Evolutionary conservation across 768 basidiomycete genomes (phyloP), one percentile per base, ranked within the genome.

Genomic region (Trichaptum fuscoviolaceum): DNA sequence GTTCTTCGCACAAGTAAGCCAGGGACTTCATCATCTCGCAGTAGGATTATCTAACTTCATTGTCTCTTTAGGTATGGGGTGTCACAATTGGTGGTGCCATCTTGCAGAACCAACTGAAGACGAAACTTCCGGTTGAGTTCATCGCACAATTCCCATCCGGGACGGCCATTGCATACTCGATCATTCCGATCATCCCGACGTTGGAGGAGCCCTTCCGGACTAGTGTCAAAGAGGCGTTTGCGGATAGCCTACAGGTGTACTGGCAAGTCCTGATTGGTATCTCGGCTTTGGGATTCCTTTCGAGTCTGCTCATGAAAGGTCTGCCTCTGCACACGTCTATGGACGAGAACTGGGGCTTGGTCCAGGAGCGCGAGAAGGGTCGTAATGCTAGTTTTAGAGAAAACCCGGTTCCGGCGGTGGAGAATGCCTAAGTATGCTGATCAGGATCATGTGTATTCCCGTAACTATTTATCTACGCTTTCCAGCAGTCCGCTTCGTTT

Each of bases 61-160:
- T 36, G 17, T 36, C 17, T 36, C 17, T 36, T 36, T 7, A 36
- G 35, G 35, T 36, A 6, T 84, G 84, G 81, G 87, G 86, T 0
- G 74, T 86, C 68, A 77, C 82, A 0, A 78, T 88, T 66, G 81
- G 83, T 1, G 77, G 77, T 17, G 78, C 82, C 0, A 77, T 87
- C 58, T 76, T 88, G 7, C 82, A 85, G 68, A 88, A 85, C 73
- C 67, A 80, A 63, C 78, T 88, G 15, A 70, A 71, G 10, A 75
- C 70, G 35, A 71, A 69, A 0, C 79, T 88, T 0, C 84, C 86
- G 0, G 52, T 67, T 3, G 74, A 70, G 0, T 82, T 85, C 63
- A 34, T 75, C n/a, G 64, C 68, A 0, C 69, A 74, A 35, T 72
- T 82, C 67, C 75, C 78, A 0, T 65, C 71, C n/a, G 80, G 79